Evolutionary conservation across 257 asterid genomes (phyloP), one percentile per base, ranked within the genome.

Genomic region (Gentiana straminea): DNA sequence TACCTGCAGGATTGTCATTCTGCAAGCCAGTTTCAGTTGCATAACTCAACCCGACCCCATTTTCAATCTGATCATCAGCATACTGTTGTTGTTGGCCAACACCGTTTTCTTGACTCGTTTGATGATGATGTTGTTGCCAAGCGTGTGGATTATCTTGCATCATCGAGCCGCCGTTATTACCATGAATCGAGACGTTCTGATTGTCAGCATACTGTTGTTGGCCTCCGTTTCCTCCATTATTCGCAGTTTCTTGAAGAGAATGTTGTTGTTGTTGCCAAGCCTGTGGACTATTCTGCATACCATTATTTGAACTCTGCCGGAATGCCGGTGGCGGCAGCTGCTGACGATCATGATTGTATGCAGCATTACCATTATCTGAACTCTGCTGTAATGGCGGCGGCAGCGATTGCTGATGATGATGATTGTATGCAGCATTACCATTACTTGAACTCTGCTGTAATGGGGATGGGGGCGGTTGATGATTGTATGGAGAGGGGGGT

Each of bases 231-330:
- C 75, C 77, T 2, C 54, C 77, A 58, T 76, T 79, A 70, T 69
- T 74, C 64, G 54, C 83, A 78, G 82, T 72, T 57, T 79, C 87
- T 54, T 84, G 96, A 62, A 75, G 59, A 54, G 77, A 46, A 49
- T 82, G 98, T 74, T 86, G 95, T 39, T 84, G 93, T 38, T 84
- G 94, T 24, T 89, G 93, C 46, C 74, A 50, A n/a, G 76, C 77
- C 70, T 69, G 67, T 37, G 79, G 54, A 13, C 79, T 82, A 58
- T 59, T 79, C 62, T 77, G 92, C 61, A 62, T 73, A 52, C 73
- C 60, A 33, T 58, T 77, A 13, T 59, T 55, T 44, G 65, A 64
- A 35, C 73, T 73, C 68, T 67, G 75, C 67, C 54, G 71, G 38
- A 35, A 61, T 12, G 55, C 66, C 58, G 54, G 78, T 33, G 33